phyloP scores from a whole-genome alignment of 495 filamentous ascomycete species.

The Hypoxylon fuscum region DNA sequence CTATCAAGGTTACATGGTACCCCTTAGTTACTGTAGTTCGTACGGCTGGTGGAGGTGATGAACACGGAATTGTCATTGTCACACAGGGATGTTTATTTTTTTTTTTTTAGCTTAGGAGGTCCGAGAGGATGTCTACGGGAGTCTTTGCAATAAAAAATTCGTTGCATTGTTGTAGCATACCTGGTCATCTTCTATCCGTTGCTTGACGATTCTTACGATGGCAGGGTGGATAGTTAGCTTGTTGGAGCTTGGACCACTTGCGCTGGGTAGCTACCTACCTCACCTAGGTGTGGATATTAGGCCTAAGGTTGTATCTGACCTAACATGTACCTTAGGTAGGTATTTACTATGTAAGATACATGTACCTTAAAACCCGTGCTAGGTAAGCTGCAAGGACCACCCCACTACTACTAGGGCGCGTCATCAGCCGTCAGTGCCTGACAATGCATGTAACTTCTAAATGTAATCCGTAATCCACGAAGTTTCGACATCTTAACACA shows the following conservation, averaged over 20 bases:
- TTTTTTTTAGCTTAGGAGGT: slow-evolving; percentile 24
- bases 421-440: slow-evolving; percentile 49
- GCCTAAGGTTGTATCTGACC: no score
- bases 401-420: slow-evolving; percentile 35
- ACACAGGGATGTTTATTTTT: slow-evolving; percentile 9
- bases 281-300: no score
- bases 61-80: slow-evolving; percentile 14
- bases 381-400: slow-evolving; percentile 26
- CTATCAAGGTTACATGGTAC: slow-evolving; percentile 27
- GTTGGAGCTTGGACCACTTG: no score
- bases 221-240: no score
- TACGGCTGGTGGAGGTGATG: slow-evolving; percentile 26
- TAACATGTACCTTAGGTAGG: no score
- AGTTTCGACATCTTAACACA: slow-evolving; percentile 6
- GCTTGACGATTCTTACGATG: no score
- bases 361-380: no score
- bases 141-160: slow-evolving; percentile 44
- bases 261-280: neutral
- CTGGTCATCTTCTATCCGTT: no score
- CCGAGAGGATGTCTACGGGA: slow-evolving; percentile 32
- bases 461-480: slow-evolving; percentile 2
- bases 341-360: no score
- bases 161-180: slow-evolving; percentile 25
- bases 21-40: slow-evolving; percentile 37
- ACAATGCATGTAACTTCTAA: slow-evolving; percentile 19